phyloP scores from a whole-genome alignment of 768 basidiomycete species.

The Russula abietina region DNA sequence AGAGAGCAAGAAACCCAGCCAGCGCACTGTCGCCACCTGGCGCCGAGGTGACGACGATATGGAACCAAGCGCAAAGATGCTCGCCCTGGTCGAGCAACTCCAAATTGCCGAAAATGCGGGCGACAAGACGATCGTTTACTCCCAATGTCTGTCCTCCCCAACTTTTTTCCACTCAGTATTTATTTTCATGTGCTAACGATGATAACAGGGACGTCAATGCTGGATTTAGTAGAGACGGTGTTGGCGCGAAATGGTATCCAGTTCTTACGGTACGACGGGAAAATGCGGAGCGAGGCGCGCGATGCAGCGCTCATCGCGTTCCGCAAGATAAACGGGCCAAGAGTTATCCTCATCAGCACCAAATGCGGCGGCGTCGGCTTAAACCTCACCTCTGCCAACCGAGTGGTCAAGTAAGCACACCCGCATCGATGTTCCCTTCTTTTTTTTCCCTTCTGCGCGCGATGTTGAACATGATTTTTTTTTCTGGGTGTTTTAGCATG shows the following conservation, averaged over 20 bases:
- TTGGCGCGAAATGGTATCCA: conserved; percentile 55
- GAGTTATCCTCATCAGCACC: conserved; percentile 61
- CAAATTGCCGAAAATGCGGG: conserved; percentile 53
- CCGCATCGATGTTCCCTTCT: conserved; percentile 23
- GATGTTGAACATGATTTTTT: neutral
- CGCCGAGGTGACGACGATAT: conserved; percentile 53
- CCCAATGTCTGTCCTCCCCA: conserved; percentile 47
- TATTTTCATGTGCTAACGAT: neutral
- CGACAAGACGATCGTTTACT: conserved; percentile 67
- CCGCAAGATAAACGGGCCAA: conserved; percentile 50
- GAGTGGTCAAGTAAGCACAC: conserved; percentile 51
- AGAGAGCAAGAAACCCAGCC: conserved; percentile 14
- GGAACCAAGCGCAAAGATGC: conserved; percentile 67
- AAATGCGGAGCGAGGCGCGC: conserved; percentile 50
- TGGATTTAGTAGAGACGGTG: conserved; percentile 56
- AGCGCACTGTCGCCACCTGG: conserved; percentile 45
- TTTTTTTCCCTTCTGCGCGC: no score
- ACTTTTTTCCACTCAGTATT: neutral
- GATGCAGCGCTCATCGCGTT: conserved; percentile 48
- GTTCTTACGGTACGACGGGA: conserved; percentile 60
- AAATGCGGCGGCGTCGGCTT: conserved; percentile 65
- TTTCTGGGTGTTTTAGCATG: conserved; percentile 44
- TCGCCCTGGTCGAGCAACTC: conserved; percentile 48
- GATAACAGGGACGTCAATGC: conserved; percentile 61
- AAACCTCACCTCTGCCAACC: conserved; percentile 62